Evolutionary conservation across 2,329 filamentous ascomycete genomes (phyloP).

Genomic region (Alternaria hordeiaustralica): DNA sequence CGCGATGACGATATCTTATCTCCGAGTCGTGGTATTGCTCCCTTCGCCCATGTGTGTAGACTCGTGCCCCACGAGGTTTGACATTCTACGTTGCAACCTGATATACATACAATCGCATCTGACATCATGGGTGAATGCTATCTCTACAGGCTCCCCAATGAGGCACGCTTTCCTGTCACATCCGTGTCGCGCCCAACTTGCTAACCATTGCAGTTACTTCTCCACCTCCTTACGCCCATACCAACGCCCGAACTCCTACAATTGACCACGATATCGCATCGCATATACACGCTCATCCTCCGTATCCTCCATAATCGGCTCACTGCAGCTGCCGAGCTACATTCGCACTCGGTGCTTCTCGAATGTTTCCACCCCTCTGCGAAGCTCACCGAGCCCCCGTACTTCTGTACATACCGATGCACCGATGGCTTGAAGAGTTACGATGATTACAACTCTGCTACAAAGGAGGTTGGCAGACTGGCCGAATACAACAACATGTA

Average conservation of each 20-base stretch:
- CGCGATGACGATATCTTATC: conserved; percentile 42
- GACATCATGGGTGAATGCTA: conserved; percentile 35
- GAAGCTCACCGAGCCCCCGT: conserved; percentile 71
- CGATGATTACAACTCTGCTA: conserved; percentile 44
- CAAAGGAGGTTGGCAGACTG: conserved; percentile 46
- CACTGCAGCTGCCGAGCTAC: conserved; percentile 62
- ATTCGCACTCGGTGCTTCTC: conserved; percentile 72
- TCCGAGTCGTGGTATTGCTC: conserved; percentile 16
- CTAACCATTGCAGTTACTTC: conserved; percentile 47
- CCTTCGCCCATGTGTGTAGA: conserved; percentile 18
- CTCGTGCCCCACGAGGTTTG: neutral
- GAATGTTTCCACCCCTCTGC: conserved; percentile 79
- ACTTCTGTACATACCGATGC: conserved; percentile 71
- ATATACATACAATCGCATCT: neutral
- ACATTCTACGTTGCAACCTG: neutral
- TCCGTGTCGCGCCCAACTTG: neutral
- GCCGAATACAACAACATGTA: conserved; percentile 65
- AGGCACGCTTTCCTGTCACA: conserved; percentile 27
- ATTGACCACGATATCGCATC: conserved; percentile 65
- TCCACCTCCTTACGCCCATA: conserved; percentile 52
- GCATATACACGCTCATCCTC: conserved; percentile 68
- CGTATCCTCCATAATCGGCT: conserved; percentile 71
- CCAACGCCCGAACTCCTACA: conserved; percentile 56
- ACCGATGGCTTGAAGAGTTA: conserved; percentile 64
- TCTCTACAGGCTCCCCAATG: conserved; percentile 48